These are phyloP conservation scores for Aechmea fasciata DNA, from an alignment of 176 grass and related monocot genomes.

Conservation along the genomic window DNA sequence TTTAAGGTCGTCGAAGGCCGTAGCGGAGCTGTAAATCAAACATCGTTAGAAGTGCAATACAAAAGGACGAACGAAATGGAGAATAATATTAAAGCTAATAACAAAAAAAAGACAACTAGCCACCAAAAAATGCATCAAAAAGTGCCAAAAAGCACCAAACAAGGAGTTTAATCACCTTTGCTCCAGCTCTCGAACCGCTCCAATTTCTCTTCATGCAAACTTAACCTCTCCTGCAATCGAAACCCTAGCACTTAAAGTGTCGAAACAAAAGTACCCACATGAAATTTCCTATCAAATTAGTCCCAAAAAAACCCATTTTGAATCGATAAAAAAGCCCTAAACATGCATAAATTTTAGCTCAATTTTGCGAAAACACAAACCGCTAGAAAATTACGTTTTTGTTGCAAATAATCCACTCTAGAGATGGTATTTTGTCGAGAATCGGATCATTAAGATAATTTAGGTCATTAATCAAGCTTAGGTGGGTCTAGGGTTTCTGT, in stretches of 20 bases:
- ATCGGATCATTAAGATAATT: too few relatives aligned
- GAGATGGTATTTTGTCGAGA: too few relatives aligned
- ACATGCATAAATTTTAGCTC: too few relatives aligned
- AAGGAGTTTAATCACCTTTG: constrained; percentile 40
- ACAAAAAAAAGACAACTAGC: too few relatives aligned
- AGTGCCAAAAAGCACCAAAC: background rate
- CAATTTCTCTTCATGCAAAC: constrained; percentile 69
- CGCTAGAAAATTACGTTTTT: too few relatives aligned
- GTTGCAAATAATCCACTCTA: too few relatives aligned
- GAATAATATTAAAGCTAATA: too few relatives aligned
- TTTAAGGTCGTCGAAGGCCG: constrained; percentile 60
- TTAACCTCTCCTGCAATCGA: constrained; percentile 70
- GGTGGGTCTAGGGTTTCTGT: too few relatives aligned
- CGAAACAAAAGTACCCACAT: background rate
- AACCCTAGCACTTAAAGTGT: constrained; percentile 1
- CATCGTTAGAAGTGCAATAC: background rate
- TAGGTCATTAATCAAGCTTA: too few relatives aligned
- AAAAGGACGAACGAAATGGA: background rate
- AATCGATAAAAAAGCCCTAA: too few relatives aligned
- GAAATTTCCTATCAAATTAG: constrained; percentile 3
- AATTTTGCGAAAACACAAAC: too few relatives aligned
- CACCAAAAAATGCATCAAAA: background rate
- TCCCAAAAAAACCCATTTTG: constrained; percentile 8
- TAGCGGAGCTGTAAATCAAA: constrained; percentile 45
- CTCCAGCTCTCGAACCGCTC: constrained; percentile 60